A percentile compares a stretch with the other conserved stretches of the same genome.
phyloP scores from a whole-genome alignment of 176 grass and related monocot genomes.

The Carex pumila region DNA sequence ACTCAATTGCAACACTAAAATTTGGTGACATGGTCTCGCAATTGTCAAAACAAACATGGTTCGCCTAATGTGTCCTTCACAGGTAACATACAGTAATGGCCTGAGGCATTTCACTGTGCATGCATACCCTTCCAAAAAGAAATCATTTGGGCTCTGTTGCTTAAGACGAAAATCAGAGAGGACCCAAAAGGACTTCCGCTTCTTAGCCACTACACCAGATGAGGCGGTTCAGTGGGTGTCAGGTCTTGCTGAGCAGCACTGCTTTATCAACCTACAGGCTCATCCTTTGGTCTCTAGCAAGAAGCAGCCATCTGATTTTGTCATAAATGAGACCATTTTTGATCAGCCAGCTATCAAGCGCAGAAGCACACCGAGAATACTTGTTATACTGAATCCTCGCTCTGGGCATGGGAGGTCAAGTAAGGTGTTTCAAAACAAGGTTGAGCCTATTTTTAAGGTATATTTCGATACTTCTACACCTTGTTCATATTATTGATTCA shows the following conservation, averaged over 20 bases:
- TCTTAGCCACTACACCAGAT: constrained; percentile 58
- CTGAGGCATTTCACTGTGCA: constrained; percentile 69
- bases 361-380: constrained; percentile 62
- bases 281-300: constrained; percentile 42
- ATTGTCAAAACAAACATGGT: background rate
- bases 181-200: constrained; percentile 68
- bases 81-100: constrained; percentile 77
- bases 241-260: constrained; percentile 83
- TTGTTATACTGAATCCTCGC: constrained; percentile 96
- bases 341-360: constrained; percentile 73
- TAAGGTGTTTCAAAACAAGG: constrained; percentile 89
- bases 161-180: constrained; percentile 49
- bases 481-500: background rate
- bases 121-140: constrained; percentile 65
- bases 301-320: constrained; percentile 44
- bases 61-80: background rate
- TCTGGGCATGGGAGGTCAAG: constrained; percentile 89
- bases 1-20: background rate
- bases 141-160: constrained; percentile 56
- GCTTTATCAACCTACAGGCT: constrained; percentile 62
- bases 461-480: constrained; percentile 4
- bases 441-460: constrained; percentile 99
- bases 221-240: constrained; percentile 75
- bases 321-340: constrained; percentile 48
- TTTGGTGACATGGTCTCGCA: background rate